phyloP scores from a whole-genome alignment of 1,284 basidiomycete genomes.

The Afroboletus lepidellus region DNA sequence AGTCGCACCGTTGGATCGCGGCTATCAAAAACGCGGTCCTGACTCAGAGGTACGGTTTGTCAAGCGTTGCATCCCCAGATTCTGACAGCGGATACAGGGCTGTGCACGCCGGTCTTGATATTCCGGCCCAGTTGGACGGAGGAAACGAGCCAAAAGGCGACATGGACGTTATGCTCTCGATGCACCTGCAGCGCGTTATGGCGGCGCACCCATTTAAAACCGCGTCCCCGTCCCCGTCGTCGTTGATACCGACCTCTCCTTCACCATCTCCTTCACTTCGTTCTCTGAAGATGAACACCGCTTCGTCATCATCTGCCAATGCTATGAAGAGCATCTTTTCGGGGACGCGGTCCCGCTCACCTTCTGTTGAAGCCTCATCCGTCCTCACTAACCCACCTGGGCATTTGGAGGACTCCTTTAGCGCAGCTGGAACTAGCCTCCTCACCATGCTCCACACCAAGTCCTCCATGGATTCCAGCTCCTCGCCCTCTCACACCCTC shows the following conservation, averaged over 20 bases:
- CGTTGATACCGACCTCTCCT: conserved; percentile 38
- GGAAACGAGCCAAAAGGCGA: conserved; percentile 67
- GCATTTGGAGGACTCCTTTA: conserved; percentile 48
- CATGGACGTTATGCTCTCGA: conserved; percentile 78
- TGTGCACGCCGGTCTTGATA: conserved; percentile 61
- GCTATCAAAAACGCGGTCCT: conserved; percentile 70
- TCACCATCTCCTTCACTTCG: conserved; percentile 46
- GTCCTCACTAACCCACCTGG: conserved; percentile 14
- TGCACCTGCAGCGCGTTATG: conserved; percentile 62
- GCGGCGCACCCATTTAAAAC: conserved; percentile 28
- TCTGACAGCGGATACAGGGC: conserved; percentile 42
- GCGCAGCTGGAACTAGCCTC: conserved; percentile 52
- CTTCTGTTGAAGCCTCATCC: conserved; percentile 44
- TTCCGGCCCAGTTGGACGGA: conserved; percentile 42
- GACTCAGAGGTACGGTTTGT: conserved; percentile 54
- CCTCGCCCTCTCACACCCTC: conserved; percentile 24
- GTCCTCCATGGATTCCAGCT: conserved; percentile 32
- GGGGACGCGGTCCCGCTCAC: conserved; percentile 55
- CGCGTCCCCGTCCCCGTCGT: conserved; percentile 15
- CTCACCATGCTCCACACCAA: conserved; percentile 50
- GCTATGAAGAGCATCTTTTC: conserved; percentile 58
- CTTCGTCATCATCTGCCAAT: conserved; percentile 22
- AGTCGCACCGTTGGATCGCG: conserved; percentile 71
- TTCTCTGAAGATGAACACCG: conserved; percentile 35
- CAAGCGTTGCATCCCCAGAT: background rate